Evolutionary conservation across 2,329 filamentous ascomycete species (phyloP).

Genomic region (Penicillium vulpinum): DNA sequence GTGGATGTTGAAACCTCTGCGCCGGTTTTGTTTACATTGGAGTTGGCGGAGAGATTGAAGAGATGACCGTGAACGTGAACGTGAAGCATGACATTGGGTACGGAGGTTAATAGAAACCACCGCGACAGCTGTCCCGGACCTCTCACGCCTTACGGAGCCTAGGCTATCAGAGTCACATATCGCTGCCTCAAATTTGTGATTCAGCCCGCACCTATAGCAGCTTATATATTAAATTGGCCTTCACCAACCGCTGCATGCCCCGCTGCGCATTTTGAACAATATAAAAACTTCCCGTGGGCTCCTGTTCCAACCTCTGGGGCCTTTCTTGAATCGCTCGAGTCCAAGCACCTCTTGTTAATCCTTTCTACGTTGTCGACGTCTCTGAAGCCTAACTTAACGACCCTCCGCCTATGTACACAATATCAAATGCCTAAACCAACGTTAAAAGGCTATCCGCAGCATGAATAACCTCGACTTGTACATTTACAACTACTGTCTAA

Average conservation of each 20-base stretch:
- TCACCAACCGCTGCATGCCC: not conserved
- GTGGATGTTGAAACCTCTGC: conserved; percentile 64
- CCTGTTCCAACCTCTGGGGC: not conserved
- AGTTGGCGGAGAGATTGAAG: conserved; percentile 52
- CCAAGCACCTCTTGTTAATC: not conserved
- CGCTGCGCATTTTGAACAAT: not conserved
- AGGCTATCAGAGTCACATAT: not conserved
- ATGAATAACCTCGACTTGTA: not conserved
- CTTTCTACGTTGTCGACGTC: not conserved
- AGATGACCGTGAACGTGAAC: conserved; percentile 5
- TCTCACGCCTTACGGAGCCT: not conserved
- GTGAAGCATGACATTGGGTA: not conserved
- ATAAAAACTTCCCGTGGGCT: not conserved
- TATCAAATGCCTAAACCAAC: not conserved
- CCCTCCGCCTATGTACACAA: not conserved
- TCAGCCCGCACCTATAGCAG: not conserved
- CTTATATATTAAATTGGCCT: not conserved
- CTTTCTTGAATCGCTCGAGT: not conserved
- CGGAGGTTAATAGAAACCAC: not conserved
- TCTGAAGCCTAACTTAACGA: not conserved
- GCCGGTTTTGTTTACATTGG: conserved; percentile 73
- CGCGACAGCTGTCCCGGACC: not conserved
- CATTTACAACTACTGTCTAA: not conserved
- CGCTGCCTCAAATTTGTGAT: not conserved
- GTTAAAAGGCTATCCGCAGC: not conserved